Evolutionary conservation across 1,284 basidiomycete species (phyloP), one percentile per base, ranked within the genome.

Genomic region (Tilletiaria anomala): DNA sequence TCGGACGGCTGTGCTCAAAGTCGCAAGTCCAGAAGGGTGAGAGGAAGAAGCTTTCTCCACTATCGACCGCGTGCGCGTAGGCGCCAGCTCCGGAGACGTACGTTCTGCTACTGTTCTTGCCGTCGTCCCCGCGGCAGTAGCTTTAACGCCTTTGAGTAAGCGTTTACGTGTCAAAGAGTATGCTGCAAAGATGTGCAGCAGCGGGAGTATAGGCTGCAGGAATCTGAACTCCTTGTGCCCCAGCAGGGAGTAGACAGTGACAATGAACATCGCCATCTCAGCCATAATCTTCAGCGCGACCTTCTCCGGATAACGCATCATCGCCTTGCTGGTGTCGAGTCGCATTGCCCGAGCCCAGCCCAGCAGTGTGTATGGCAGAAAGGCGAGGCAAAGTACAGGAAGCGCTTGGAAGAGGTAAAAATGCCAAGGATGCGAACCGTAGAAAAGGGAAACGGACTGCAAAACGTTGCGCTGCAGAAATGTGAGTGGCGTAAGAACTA

Each of bases 201-300:
- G 69, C 0, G 91, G 88, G 1, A 96, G 71, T 3, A 96, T 64
- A 0, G 89, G 88, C 54, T 96, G 91, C 3, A 97, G 70, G 69
- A 99, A 97, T 3, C 93, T 73, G 82, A 88, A 94, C 72, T 99
- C 93, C 56, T 96, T 97, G 50, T 66, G 63, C 3, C 54, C 53
- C 12, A 66, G 42, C 37, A 56, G n/a, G 17, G 55, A 59, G 43
- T 48, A 58, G 3, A 50, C 32, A 2, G 15, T 43, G 3, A 60
- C 38, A 1, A 49, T 53, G 22, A 49, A 50, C 14, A 48, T 22
- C 1, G 42, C 35, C 2, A 54, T 40, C 8, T 33, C 29, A 3
- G 52, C 45, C 6, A 63, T 31, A 8, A 26, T 6, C n/a, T n/a
- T 26, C 8, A 37, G n/a, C 6, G 36, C n/a, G 3, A 16, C n/a